Evolutionary conservation across 306 rosid species (phyloP), one percentile per base, ranked within the genome.

Genomic region (Oemleria cerasiformis): DNA sequence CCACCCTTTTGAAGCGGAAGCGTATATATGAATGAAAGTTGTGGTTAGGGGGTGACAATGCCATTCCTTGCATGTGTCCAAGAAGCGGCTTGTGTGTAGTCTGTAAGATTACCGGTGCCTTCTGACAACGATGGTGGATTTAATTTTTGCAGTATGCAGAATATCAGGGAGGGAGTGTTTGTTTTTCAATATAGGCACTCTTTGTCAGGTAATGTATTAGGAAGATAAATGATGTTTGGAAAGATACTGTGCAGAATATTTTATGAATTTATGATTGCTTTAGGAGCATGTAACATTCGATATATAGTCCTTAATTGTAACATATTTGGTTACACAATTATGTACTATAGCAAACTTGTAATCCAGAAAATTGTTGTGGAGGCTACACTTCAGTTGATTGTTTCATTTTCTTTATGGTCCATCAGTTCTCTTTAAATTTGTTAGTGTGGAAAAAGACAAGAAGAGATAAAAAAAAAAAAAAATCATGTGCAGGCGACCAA

Each of bases 1-100:
- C 98, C 0, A 84, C 96, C 23, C 45, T 94, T 77, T 50, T 94
- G 82, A 94, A 94, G 91, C 85, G 91, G 84, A 94, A 94, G 87
- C 88, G 92, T 67, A 88, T 89, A 53, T 91, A 89, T 53, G 95
- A 89, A 81, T 94, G 85, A 93, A 79, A 81, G 72, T 62, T 61
- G 63, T 43, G 65, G 45, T 21, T 25, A 25, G 30, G 1, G 1
- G 61, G 63, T 15, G 17, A 61, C 54, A 63, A 55, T 57, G 15
- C 41, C 51, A 48, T 15, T 57, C 54, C 15, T 38, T 65, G 73
- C 80, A 41, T 51, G 54, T 68, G 70, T 76, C 67, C 1, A 19
- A 13, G 65, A 79, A 80, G 68, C 62, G 21, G 73, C 70, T 70
- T 53, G 23, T 60, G 5, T 60, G 45, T 36, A 16, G 43, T 36